A percentile compares a stretch with the other conserved stretches of the same genome.
Conservation (phyloP, 768 basidiomycete genomes). For the Pleurotus pulmonarius region DNA sequence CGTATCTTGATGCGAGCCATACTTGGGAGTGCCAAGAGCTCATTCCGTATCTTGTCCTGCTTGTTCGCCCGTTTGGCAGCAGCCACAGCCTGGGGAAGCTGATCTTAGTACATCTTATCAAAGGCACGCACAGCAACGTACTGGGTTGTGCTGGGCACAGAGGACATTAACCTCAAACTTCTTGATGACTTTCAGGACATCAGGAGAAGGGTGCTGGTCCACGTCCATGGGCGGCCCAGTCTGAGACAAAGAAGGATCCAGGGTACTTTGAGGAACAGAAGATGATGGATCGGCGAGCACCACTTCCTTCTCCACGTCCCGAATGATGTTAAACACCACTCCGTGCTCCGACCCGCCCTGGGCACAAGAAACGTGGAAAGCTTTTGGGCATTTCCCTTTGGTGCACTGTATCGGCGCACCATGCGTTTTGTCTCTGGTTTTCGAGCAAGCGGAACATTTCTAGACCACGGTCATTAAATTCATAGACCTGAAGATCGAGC, state of each 20-base stretch:
- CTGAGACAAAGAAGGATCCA: constrained; percentile 1
- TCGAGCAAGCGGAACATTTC: constrained; percentile 92
- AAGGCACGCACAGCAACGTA: constrained; percentile 24
- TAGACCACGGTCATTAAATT: constrained; percentile 22
- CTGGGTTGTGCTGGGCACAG: constrained; percentile 90
- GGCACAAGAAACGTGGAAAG: constrained; percentile 93
- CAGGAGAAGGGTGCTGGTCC: constrained; percentile 11
- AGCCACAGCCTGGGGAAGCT: constrained; percentile 53
- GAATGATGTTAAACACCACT: constrained; percentile 57
- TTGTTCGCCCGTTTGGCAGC: constrained; percentile 74
- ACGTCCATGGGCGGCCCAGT: not conserved
- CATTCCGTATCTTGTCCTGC: constrained; percentile 66
- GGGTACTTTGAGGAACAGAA: constrained; percentile 3
- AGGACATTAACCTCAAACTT: constrained; percentile 74
- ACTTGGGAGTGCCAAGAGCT: constrained; percentile 64
- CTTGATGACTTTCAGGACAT: constrained; percentile 63
- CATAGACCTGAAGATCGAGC: too few relatives aligned
- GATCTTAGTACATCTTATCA: not conserved
- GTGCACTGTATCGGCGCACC: constrained; percentile 90
- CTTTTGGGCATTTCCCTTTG: constrained; percentile 89
- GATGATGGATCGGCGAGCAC: constrained; percentile 48
- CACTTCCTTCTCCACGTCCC: constrained; percentile 80
- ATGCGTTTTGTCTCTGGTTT: constrained; percentile 58
- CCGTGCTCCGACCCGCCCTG: constrained; percentile 46
- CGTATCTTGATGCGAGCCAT: constrained; percentile 83